A percentile compares a stretch with the other conserved stretches of the same genome.
Evolutionary conservation across 23 red algal species (phyloP).

Genomic region (Rhodosorus marinus): DNA sequence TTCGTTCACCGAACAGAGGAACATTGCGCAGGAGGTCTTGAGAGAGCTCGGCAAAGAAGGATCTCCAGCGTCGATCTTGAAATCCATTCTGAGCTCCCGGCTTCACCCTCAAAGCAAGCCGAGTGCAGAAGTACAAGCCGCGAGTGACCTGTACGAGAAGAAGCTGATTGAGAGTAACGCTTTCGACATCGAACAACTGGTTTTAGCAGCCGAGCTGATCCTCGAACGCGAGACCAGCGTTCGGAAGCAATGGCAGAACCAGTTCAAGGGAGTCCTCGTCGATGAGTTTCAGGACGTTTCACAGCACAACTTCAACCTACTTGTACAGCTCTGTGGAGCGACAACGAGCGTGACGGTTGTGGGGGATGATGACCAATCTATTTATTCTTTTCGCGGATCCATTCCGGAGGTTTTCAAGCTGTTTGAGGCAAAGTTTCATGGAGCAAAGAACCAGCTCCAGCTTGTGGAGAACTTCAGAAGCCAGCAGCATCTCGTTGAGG

Average conservation of each 20-base stretch:
- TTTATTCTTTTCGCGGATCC: constrained; percentile 13
- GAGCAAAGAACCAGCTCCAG: too few species aligned
- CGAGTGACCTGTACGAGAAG: neutral
- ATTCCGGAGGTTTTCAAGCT: constrained; percentile 8
- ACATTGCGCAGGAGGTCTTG: too few species aligned
- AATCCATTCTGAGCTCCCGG: too few species aligned
- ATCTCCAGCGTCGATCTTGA: too few species aligned
- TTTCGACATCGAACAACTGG: constrained; percentile 6
- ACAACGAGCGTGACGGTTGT: constrained; percentile 5
- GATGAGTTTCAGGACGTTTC: constrained; percentile 21
- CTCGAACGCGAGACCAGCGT: neutral
- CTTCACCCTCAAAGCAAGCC: too few species aligned
- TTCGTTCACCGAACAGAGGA: too few species aligned
- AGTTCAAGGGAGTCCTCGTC: constrained; percentile 7
- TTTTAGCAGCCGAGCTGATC: constrained; percentile 1
- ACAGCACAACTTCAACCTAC: constrained; percentile 1
- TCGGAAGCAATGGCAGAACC: neutral
- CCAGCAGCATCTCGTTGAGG: too few species aligned
- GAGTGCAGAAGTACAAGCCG: constrained; percentile 1
- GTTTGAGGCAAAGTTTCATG: too few species aligned
- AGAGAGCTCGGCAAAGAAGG: too few species aligned
- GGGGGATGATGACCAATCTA: constrained; percentile 18
- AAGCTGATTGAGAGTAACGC: neutral
- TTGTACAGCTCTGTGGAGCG: constrained; percentile 1
- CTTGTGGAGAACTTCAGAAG: too few species aligned